phyloP scores from a whole-genome alignment of 2,329 filamentous ascomycete genomes.

The Ustulina deusta region DNA sequence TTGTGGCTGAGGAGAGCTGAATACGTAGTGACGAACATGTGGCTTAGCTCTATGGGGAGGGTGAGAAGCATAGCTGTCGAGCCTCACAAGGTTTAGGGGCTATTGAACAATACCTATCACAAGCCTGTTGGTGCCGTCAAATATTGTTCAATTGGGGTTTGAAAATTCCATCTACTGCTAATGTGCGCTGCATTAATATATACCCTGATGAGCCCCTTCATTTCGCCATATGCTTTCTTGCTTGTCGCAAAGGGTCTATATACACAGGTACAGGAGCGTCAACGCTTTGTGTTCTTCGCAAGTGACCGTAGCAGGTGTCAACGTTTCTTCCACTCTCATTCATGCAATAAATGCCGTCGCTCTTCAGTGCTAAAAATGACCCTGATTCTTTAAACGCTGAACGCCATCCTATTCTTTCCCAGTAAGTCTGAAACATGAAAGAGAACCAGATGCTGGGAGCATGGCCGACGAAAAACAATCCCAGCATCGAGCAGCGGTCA shows the following conservation, averaged over 20 bases:
- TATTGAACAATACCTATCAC: too few relatives aligned
- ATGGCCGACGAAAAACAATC: neutral
- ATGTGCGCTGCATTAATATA: conserved; percentile 37
- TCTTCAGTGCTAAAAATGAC: conserved; percentile 28
- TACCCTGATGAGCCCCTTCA: conserved; percentile 25
- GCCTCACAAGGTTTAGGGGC: too few relatives aligned
- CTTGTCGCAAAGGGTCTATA: conserved; percentile 31
- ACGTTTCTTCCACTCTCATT: conserved; percentile 27
- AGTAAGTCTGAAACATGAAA: conserved; percentile 23
- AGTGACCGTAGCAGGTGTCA: conserved; percentile 14
- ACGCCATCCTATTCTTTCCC: conserved; percentile 37
- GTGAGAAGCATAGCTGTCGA: neutral
- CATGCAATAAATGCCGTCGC: conserved; percentile 34
- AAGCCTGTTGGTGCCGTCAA: neutral
- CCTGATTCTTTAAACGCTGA: conserved; percentile 34
- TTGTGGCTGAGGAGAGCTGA: conserved; percentile 25
- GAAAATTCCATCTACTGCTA: conserved; percentile 25
- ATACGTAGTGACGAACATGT: conserved; percentile 7
- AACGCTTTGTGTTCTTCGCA: conserved; percentile 11
- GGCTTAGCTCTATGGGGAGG: neutral
- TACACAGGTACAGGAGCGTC: conserved; percentile 31
- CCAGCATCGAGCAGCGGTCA: conserved; percentile 21
- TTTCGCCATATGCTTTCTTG: conserved; percentile 18
- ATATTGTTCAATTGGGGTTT: conserved; percentile 17
- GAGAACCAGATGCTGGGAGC: conserved; percentile 9